Percentiles rank a stretch among this genome's conserved stretches.
These are phyloP conservation scores for Dalechampia spathulata DNA, from an alignment of 441 rosid species.

Conservation along the genomic window DNA sequence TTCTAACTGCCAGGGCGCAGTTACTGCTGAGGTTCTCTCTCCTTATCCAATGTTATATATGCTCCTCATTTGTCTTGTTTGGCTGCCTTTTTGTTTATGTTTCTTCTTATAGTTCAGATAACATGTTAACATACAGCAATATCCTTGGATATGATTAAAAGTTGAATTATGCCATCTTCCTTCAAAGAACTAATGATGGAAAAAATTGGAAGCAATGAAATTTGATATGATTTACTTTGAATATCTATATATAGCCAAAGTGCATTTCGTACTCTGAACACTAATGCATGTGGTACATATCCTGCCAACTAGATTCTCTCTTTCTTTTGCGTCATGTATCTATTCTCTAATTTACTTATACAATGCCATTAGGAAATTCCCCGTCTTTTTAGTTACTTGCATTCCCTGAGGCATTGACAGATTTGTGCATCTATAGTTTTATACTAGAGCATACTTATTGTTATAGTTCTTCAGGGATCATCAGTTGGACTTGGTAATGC, in stretches of 20 bases:
- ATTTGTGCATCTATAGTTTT: too few species aligned
- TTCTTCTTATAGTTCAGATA: background rate
- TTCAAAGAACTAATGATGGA: background rate
- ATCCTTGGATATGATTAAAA: background rate
- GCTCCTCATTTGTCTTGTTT: slow-evolving; percentile 5
- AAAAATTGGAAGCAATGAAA: background rate
- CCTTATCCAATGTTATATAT: slow-evolving; percentile 8
- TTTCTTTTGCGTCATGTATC: too few species aligned
- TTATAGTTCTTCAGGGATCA: slow-evolving; percentile 38
- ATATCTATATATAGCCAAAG: too few species aligned
- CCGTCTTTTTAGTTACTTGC: too few species aligned
- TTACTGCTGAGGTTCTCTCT: slow-evolving; percentile 49
- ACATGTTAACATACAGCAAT: background rate
- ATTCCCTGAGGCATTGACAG: too few species aligned
- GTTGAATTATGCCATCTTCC: background rate
- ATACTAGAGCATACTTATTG: slow-evolving; percentile 5
- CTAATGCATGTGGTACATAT: too few species aligned
- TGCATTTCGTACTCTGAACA: too few species aligned
- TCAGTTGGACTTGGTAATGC: slow-evolving; percentile 42
- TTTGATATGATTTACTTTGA: too few species aligned
- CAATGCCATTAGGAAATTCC: too few species aligned
- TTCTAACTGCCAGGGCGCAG: slow-evolving; percentile 49
- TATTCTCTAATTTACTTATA: too few species aligned
- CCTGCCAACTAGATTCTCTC: too few species aligned
- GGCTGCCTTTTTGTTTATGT: background rate